phyloP scores from a whole-genome alignment of 768 basidiomycete genomes.

The Serendipita sp. region DNA sequence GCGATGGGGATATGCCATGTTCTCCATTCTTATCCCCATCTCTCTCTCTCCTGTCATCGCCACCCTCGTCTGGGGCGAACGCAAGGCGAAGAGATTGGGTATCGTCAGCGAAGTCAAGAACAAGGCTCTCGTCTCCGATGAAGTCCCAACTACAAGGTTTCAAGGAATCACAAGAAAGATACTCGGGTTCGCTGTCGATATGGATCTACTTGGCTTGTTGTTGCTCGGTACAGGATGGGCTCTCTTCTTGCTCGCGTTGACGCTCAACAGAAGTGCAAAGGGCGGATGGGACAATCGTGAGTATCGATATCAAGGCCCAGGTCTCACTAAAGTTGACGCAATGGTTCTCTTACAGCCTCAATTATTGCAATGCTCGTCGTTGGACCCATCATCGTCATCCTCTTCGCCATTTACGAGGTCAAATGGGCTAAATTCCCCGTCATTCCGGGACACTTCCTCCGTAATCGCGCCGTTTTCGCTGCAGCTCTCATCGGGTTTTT shows the following conservation, averaged over 20 bases:
- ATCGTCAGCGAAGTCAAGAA: conserved; percentile 11
- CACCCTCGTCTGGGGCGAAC: conserved; percentile 14
- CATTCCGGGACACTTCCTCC: conserved; percentile 40
- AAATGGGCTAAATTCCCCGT: conserved; percentile 41
- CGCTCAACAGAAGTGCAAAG: conserved; percentile 25
- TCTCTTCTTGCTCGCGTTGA: conserved; percentile 39
- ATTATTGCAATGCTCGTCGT: conserved; percentile 36
- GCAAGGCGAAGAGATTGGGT: conserved; percentile 14
- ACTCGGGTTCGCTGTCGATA: conserved; percentile 16
- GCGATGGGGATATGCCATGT: conserved; percentile 40
- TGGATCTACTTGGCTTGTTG: conserved; percentile 35
- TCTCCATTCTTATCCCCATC: neutral
- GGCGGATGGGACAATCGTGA: conserved; percentile 31
- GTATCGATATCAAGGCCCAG: conserved; percentile 11
- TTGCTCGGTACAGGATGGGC: conserved; percentile 34
- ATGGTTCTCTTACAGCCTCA: conserved; percentile 21
- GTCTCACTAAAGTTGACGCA: neutral
- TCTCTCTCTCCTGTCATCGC: neutral
- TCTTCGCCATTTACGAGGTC: conserved; percentile 30
- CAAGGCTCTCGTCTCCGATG: neutral
- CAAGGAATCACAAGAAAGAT: conserved; percentile 3
- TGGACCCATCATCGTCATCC: conserved; percentile 25
- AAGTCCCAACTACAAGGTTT: neutral
- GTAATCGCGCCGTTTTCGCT: conserved; percentile 39
- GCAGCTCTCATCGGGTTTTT: conserved; percentile 46